Evolutionary conservation across 768 basidiomycete genomes (phyloP).

Genomic region (Gyrodon lividus): DNA sequence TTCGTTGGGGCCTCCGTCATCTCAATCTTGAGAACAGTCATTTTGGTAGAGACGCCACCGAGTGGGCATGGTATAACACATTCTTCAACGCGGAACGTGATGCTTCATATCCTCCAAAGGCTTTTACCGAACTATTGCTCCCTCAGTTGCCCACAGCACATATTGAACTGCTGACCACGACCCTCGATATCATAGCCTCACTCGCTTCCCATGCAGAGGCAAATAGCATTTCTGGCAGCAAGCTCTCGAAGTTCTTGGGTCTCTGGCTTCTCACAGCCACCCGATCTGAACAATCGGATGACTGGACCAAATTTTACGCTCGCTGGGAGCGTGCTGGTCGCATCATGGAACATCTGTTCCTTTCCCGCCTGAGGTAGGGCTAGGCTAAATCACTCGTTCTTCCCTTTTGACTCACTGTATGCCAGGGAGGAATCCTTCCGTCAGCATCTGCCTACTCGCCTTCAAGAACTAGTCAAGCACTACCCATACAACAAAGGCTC

Average conservation of each 20-base stretch:
- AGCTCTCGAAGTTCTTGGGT: conserved; percentile 69
- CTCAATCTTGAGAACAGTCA: conserved; percentile 56
- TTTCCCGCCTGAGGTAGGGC: conserved; percentile 66
- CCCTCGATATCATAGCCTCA: conserved; percentile 63
- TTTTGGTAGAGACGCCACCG: conserved; percentile 54
- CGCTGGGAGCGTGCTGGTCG: conserved; percentile 76
- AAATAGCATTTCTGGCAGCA: conserved; percentile 77
- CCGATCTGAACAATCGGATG: conserved; percentile 48
- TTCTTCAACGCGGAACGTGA: conserved; percentile 62
- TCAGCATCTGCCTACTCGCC: conserved; percentile 63
- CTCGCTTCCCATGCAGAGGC: conserved; percentile 70
- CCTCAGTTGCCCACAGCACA: conserved; percentile 62
- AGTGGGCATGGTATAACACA: conserved; percentile 66
- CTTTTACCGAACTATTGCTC: conserved; percentile 59
- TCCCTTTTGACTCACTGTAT: conserved; percentile 4
- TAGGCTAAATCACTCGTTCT: neutral
- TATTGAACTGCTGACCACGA: conserved; percentile 53
- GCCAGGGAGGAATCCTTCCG: conserved; percentile 56
- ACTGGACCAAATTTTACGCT: conserved; percentile 65
- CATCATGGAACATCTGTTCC: conserved; percentile 73
- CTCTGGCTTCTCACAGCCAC: conserved; percentile 64
- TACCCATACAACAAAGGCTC: conserved; percentile 57
- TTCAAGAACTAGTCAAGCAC: conserved; percentile 64
- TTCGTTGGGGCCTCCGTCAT: conserved; percentile 81
- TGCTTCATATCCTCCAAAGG: conserved; percentile 58